phyloP scores from a whole-genome alignment of 176 grass and related monocot genomes.

The Urochloa ruziziensis region DNA sequence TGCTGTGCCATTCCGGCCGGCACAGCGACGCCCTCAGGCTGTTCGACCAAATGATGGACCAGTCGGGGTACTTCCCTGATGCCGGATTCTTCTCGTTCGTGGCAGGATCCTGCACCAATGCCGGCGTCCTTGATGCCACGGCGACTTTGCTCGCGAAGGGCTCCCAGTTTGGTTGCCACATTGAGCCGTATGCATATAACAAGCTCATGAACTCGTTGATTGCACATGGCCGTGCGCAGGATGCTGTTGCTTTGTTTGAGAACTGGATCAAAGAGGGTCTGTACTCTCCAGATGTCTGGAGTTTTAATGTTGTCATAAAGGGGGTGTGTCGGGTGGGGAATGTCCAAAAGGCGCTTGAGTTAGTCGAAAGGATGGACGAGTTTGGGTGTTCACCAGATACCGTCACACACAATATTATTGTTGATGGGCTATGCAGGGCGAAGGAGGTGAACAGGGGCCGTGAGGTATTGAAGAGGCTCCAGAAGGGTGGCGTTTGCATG shows the following conservation, averaged over 20 bases:
- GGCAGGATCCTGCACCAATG: slow-evolving; percentile 42
- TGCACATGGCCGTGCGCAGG: slow-evolving; percentile 23
- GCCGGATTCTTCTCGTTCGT: slow-evolving; percentile 60
- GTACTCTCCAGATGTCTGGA: slow-evolving; percentile 57
- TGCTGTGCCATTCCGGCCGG: slow-evolving; percentile 40
- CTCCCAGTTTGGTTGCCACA: slow-evolving; percentile 29
- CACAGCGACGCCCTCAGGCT: slow-evolving; percentile 60
- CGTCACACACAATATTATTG: slow-evolving; percentile 79
- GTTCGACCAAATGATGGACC: slow-evolving; percentile 82
- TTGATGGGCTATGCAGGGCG: slow-evolving; percentile 66
- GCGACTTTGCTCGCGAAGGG: slow-evolving; percentile 41
- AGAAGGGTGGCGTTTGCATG: slow-evolving; percentile 47
- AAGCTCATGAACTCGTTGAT: slow-evolving; percentile 63
- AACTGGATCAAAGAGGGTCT: slow-evolving; percentile 40
- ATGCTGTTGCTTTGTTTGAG: slow-evolving; percentile 58
- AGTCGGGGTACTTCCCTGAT: slow-evolving; percentile 34
- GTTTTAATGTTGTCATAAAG: slow-evolving; percentile 84
- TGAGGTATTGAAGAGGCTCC: slow-evolving; percentile 65
- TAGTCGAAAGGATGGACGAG: slow-evolving; percentile 59
- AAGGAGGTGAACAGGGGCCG: slow-evolving; percentile 57
- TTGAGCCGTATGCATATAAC: slow-evolving; percentile 64
- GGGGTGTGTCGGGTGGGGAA: slow-evolving; percentile 65
- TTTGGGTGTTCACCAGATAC: slow-evolving; percentile 73
- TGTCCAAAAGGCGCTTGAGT: slow-evolving; percentile 55
- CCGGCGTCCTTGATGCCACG: slow-evolving; percentile 41